Base-by-base conservation (phyloP, 805 yeast species). In the Yarrowia alimentaria region DNA sequence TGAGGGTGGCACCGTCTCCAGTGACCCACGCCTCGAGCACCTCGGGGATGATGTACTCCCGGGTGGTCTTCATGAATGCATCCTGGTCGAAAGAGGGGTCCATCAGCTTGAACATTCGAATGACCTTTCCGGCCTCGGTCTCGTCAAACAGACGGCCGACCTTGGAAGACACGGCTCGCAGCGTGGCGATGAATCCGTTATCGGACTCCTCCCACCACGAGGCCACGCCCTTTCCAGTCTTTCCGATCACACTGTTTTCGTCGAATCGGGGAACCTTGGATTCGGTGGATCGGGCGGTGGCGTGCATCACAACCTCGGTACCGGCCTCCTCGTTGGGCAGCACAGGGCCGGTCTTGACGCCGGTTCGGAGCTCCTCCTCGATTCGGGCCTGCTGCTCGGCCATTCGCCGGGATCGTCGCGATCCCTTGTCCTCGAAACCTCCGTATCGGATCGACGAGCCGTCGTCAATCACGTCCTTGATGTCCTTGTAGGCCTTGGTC, bases 11-110 rank as follows among this genome's bases (percentile, higher is more conserved):
- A 56, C 82, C 91, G 60, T 93, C 97, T 57, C 96, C 96, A 59
- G 84, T 84, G 54, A 87, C 87, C 68, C 89, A 90, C 6, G 98
- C 97, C 63, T 93, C 99, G 62, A 93, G 73, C 26, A 93, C 79
- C 68, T 93, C 99, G 9, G 99, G 99, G 52, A 93, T 80, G 56
- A 93, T 86, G 69, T 82, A 93, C 62, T 88, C 91, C 66, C 98
- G 83, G 62, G 91, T 75, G 54, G 91, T 90, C 58, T 76, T 80
- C 56, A 83, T 77, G 72, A 93, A 90, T 53, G 76, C 79, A 54
- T 87, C 91, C 60, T 79, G 75, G 56, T 80, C 81, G 74, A 93
- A 93, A 30, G 78, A 73, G 49, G 98, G 96, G 68, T 93, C 99
- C 78, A 91, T 81, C 64, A 80, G 78, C 69, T 80, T 85, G 72